Conservation (phyloP, 169 alveolate genomes). For the Pseudocohnilembus persalinus region DNA sequence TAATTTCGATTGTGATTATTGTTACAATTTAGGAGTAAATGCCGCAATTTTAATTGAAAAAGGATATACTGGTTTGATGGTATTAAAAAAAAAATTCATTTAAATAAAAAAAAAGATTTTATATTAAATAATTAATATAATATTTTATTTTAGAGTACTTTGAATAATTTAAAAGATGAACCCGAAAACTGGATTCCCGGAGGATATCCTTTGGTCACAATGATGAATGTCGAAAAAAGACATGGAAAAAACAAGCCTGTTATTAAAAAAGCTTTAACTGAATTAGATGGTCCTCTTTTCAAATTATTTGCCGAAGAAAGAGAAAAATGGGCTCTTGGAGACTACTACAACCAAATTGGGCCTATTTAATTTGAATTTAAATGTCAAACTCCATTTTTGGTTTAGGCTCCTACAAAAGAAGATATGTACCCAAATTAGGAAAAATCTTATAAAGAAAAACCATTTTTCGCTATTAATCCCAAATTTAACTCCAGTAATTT, state of each 20-base stretch:
- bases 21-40: conserved; percentile 96
- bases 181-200: conserved; percentile 91
- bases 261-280: conserved; percentile 93
- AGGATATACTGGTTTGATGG: conserved; percentile 94
- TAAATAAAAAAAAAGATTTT: too few species aligned
- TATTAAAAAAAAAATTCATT: too few species aligned
- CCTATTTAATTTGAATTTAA: conserved; percentile 92
- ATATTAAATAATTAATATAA: too few species aligned
- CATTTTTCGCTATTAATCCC: background rate
- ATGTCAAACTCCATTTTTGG: conserved; percentile 24
- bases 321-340: conserved; percentile 92
- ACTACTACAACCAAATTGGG: conserved; percentile 95
- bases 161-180: conserved; percentile 84
- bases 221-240: conserved; percentile 90
- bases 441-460: conserved; percentile 1
- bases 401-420: conserved; percentile 32
- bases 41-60: conserved; percentile 92
- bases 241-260: conserved; percentile 89
- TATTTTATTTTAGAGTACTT: too few species aligned
- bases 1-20: conserved; percentile 96
- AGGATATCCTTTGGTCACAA: conserved; percentile 86
- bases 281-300: conserved; percentile 92
- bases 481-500: background rate
- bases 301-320: conserved; percentile 90
- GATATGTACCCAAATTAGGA: conserved; percentile 15